phyloP scores from a whole-genome alignment of 139 green algal genomes.

The Mychonastes homosphaera region DNA sequence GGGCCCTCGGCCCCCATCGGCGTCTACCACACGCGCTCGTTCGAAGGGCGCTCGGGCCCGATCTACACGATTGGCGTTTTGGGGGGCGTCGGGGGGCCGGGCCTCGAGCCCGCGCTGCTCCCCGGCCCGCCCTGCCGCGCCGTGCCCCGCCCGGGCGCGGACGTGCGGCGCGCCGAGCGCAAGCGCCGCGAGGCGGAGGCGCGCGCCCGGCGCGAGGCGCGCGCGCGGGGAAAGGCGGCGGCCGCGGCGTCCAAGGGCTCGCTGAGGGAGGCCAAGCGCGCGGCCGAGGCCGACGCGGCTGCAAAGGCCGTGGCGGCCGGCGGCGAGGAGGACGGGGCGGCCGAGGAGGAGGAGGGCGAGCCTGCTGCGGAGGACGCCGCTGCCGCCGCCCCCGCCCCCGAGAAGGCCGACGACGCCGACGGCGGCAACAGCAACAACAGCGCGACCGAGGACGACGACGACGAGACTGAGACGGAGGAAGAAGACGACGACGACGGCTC shows the following conservation, averaged over 20 bases:
- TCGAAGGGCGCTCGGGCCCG: slow-evolving; percentile 6
- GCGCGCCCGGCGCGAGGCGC: no score
- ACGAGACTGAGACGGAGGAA: no score
- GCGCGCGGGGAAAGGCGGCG: no score
- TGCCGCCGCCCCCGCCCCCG: not conserved
- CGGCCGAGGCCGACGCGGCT: slow-evolving; percentile 14
- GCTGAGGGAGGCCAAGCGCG: no score
- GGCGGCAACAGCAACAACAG: slow-evolving; percentile 3
- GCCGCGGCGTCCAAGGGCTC: no score
- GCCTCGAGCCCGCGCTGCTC: slow-evolving; percentile 14
- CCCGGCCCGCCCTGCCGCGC: slow-evolving; percentile 4
- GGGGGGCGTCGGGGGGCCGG: slow-evolving; percentile 5
- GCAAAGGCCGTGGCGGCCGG: slow-evolving; percentile 9
- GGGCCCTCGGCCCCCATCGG: slow-evolving; percentile 14
- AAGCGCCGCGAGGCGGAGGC: not conserved
- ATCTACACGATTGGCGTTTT: slow-evolving; percentile 20
- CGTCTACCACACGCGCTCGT: slow-evolving; percentile 14
- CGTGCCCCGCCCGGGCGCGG: not conserved
- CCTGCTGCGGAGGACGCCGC: not conserved
- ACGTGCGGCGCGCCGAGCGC: no score
- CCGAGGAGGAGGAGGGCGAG: not conserved
- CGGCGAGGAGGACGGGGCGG: not conserved
- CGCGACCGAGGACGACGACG: slow-evolving; percentile 2
- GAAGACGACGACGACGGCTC: not conserved
- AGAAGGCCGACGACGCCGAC: not conserved